Percentiles rank a stretch among this genome's conserved stretches.
Evolutionary conservation across 371 early-diverging fungal species (phyloP).

Genomic region (Mortierella sp.): DNA sequence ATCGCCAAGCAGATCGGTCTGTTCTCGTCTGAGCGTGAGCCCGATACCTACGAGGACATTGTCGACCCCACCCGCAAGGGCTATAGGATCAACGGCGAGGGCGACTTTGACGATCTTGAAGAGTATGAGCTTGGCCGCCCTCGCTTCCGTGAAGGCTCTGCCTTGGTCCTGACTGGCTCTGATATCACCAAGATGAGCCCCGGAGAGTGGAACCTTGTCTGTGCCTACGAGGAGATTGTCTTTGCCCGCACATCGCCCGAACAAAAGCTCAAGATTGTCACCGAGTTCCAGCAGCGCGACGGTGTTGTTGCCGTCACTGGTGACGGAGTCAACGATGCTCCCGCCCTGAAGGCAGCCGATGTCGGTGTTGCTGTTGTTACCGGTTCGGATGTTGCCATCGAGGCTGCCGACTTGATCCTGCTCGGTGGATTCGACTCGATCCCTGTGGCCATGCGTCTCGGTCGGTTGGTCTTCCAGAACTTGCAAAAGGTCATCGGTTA

Average conservation of each 20-base stretch:
- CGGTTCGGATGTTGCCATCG: slow-evolving; percentile 84
- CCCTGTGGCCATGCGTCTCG: slow-evolving; percentile 78
- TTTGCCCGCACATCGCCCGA: slow-evolving; percentile 89
- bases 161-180: slow-evolving; percentile 66
- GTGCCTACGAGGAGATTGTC: slow-evolving; percentile 79
- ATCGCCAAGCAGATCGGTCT: slow-evolving; percentile 80
- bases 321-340: slow-evolving; percentile 96
- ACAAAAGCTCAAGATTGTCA: slow-evolving; percentile 84
- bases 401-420: slow-evolving; percentile 81
- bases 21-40: slow-evolving; percentile 59
- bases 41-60: slow-evolving; percentile 60
- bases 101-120: slow-evolving; percentile 16
- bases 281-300: slow-evolving; percentile 74
- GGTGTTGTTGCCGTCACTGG: slow-evolving; percentile 83
- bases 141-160: slow-evolving; percentile 31
- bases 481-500: slow-evolving; percentile 84
- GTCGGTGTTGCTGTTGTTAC: slow-evolving; percentile 87
- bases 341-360: slow-evolving; percentile 83
- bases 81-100: background rate
- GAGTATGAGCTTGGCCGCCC: slow-evolving; percentile 45
- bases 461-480: slow-evolving; percentile 87
- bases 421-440: slow-evolving; percentile 79
- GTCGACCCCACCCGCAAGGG: slow-evolving; percentile 28
- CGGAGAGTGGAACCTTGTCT: slow-evolving; percentile 68
- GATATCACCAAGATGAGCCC: slow-evolving; percentile 64